Evolutionary conservation across 2,329 filamentous ascomycete species (phyloP), one percentile per base, ranked within the genome.

Genomic region (Bipolaris sorokiniana): DNA sequence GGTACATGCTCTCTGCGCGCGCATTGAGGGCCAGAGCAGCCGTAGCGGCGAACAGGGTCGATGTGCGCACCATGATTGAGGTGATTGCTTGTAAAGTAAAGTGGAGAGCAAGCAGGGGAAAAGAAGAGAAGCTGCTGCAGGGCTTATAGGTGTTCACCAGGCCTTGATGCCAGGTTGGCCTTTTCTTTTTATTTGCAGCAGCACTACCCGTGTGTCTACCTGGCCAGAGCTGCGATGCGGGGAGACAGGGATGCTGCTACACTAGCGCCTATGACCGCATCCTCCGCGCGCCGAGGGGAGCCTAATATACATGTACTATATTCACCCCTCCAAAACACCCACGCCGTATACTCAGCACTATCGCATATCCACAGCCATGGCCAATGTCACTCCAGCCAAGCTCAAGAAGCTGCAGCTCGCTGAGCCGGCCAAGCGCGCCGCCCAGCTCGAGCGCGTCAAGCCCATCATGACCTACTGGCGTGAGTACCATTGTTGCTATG

Each of bases 381-480:
- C 91, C 48, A 83, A 85, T 68, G 81, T 82, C 54, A 81, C 94
- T 54, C 92, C 92, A 15, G 81, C 84, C 33, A 86, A 86, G 71
- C 83, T 99, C 69, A 92, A 90, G 79, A 82, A 88, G 54, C 88
- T 90, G 58, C 92, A 97, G 74, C 87, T 97, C 71, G 88, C 87
- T 64, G 90, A 92, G 59, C 97, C 96, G 76, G 88, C 93, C 61
- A 84, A 88, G 52, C 88, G 94, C 70, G 94, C 92, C 33, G 85
- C 86, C 34, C 94, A 99, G 80, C 85, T 99, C 47, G 90, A 94
- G 75, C 74, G 84, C 57, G 86, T 88, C 71, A 95, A 94, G 77
- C 95, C 95, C 7, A 91, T 95, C 58, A 85, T 98, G 66, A 85
- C 93, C 62, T 99, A 98, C 77, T 98, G 94, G 92, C 95, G 94